phyloP scores from a whole-genome alignment of 2,329 filamentous ascomycete genomes.

The Xylariales sp. region DNA sequence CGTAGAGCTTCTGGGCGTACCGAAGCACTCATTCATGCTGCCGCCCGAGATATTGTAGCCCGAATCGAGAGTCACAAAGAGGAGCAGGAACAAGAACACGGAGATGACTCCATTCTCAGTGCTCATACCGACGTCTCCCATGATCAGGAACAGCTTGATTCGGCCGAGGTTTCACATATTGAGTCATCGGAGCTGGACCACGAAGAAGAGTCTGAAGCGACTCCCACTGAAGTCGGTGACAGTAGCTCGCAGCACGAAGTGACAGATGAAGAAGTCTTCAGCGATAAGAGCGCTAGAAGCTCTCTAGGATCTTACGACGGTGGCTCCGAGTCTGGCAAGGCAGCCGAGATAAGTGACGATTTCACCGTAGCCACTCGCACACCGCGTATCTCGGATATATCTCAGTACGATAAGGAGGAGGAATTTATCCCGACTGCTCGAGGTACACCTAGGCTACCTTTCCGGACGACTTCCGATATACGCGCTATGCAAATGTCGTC shows the following conservation, averaged over 20 bases:
- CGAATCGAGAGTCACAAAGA: constrained; percentile 36
- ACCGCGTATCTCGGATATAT: constrained; percentile 46
- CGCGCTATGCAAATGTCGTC: constrained; percentile 70
- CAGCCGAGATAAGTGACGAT: constrained; percentile 23
- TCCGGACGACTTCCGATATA: constrained; percentile 65
- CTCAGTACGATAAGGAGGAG: constrained; percentile 37
- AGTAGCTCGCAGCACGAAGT: constrained; percentile 47
- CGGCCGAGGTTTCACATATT: constrained; percentile 23
- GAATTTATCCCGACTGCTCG: constrained; percentile 50
- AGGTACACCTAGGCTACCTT: constrained; percentile 56
- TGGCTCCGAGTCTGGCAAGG: constrained; percentile 26
- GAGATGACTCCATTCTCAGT: neutral
- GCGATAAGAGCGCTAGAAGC: constrained; percentile 52
- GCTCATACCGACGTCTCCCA: constrained; percentile 8
- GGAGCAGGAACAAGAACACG: constrained; percentile 10
- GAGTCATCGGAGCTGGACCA: constrained; percentile 18
- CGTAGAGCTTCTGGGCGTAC: constrained; percentile 38
- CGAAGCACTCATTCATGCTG: constrained; percentile 49
- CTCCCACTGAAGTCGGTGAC: constrained; percentile 28
- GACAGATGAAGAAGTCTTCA: constrained; percentile 53
- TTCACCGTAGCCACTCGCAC: constrained; percentile 31
- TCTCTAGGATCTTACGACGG: constrained; percentile 48
- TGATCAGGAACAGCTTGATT: constrained; percentile 20
- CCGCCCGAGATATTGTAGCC: constrained; percentile 46
- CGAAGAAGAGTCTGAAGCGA: constrained; percentile 12